Evolutionary conservation across 1,139 yeast genomes (phyloP), one percentile per base, ranked within the genome.

Genomic region (Debaryomycetaceae sp.): DNA sequence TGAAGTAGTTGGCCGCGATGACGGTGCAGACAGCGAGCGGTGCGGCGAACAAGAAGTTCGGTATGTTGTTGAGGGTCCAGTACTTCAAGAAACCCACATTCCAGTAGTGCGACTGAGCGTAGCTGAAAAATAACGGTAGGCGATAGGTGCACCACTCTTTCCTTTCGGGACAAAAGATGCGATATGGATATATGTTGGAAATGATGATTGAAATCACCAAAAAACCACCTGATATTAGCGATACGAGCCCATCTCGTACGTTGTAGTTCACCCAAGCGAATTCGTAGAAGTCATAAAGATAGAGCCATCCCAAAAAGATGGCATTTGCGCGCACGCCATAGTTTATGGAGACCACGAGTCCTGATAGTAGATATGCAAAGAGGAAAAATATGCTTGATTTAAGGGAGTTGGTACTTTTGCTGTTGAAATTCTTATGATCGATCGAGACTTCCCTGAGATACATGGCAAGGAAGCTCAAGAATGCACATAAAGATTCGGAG

Each of bases 31-130:
- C 31, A 3, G 87, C 58, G 9, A 83, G 79, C 1, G 98, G 99
- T 0, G 76, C 49, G 0, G 89, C 95, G 55, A 93, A 72, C n/a
- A 83, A 34, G 57, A 93, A 91, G 60, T 91, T 87, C 8, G 97
- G 97, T 11, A 88, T 63, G 57, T 93, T 91, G 55, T 81, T 82
- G 0, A 72, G 52, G 0, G 95, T 84, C 95, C 97, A 93, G 62
- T 93, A 93, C 40, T 67, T 71, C 42, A 93, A 64, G 45, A 91
- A 81, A 0, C 99, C 99, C 40, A 74, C 76, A 53, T 81, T 78
- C 99, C 99, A 93, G 62, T 93, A 91, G 51, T 82, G 75, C 2
- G 66, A 49, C 63, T 93, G 99, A 6, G 95, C 87, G 60, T 75
- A 88, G n/a, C 78, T 65, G 56, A 84, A 84, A 35, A 93, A 70